Base-by-base conservation (phyloP, 805 yeast genomes). In the Saccharomyces cerevisiae region DNA sequence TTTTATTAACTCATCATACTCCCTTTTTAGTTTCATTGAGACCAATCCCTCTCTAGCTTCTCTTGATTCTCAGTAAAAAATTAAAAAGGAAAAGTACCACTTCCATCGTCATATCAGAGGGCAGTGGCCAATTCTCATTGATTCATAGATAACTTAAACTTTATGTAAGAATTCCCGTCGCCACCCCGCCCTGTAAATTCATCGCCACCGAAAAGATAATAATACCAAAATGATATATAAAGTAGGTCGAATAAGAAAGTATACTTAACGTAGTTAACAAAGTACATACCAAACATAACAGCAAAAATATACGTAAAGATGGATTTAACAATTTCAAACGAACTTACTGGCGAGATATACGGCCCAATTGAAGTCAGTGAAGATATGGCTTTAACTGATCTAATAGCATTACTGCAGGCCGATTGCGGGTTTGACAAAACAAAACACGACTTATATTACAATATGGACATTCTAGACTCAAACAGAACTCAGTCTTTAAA, bases 331-430 rank as follows among this genome's bases (percentile, higher is more conserved):
- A 71, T 83, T 30, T 76, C 82, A 0, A 72, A 79, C 49, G 80
- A 74, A 43, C 65, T 70, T 17, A 70, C 75, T n/a, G 87, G 79
- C 32, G 75, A 72, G 32, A 72, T 82, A 10, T 67, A 78, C 52
- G 71, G 70, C 10, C 69, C 73, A 1, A 52, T 87, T 1, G 96
- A 89, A 51, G 77, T 89, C 4, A 79, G 88, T 3, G 79, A 73
- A 1, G 85, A 84, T 13, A 77, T 89, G 74, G 66, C 81, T 0
- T 66, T 89, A 9, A 74, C 68, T 13, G 96, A 90, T 66, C 77
- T 91, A 59, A 76, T 80, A 55, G 95, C 92, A 0, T 82, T 85
- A 58, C 64, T 90, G 9, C 85, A 84, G 56, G 81, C 85, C 1
- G 96, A 89, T 63, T 78, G 89, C 8, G 77, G 74, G 13, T 76